These are phyloP conservation scores for Amaranthus tricolor DNA, from an alignment of 179 eudicot species.

Conservation along the genomic window DNA sequence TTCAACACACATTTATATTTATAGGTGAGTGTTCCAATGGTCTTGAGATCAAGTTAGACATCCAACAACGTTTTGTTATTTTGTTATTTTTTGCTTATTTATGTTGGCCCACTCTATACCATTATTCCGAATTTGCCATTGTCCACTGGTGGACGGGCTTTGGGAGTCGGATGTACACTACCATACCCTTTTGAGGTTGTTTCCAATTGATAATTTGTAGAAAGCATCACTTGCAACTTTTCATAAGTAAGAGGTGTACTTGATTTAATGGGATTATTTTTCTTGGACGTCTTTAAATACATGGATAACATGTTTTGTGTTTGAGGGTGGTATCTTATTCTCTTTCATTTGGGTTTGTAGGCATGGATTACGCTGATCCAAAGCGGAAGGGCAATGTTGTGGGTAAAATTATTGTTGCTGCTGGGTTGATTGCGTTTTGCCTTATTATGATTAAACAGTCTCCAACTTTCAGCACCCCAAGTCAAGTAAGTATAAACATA, in stretches of 20 bases:
- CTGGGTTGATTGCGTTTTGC: constrained; percentile 64
- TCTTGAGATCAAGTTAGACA: too few relatives aligned
- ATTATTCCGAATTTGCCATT: too few relatives aligned
- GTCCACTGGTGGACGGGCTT: too few relatives aligned
- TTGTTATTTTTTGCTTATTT: too few relatives aligned
- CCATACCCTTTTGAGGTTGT: too few relatives aligned
- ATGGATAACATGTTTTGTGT: background rate
- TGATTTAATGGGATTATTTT: too few relatives aligned
- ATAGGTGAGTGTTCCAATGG: too few relatives aligned
- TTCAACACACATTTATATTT: too few relatives aligned
- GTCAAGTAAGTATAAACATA: constrained; percentile 49
- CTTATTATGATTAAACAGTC: constrained; percentile 67
- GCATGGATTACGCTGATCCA: constrained; percentile 75
- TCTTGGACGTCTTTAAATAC: background rate
- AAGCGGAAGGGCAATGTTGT: constrained; percentile 58
- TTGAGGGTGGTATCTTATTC: background rate
- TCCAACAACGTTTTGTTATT: too few relatives aligned
- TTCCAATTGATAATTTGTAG: background rate
- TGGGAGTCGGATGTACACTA: too few relatives aligned
- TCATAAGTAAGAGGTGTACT: too few relatives aligned
- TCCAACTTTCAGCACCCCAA: constrained; percentile 54
- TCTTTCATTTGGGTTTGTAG: constrained; percentile 31
- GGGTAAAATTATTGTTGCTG: constrained; percentile 69
- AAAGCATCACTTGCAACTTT: background rate
- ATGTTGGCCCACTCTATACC: too few relatives aligned